These are phyloP conservation scores for Starmerella vaccinii DNA, from an alignment of 805 yeast genomes.

Conservation along the genomic window DNA sequence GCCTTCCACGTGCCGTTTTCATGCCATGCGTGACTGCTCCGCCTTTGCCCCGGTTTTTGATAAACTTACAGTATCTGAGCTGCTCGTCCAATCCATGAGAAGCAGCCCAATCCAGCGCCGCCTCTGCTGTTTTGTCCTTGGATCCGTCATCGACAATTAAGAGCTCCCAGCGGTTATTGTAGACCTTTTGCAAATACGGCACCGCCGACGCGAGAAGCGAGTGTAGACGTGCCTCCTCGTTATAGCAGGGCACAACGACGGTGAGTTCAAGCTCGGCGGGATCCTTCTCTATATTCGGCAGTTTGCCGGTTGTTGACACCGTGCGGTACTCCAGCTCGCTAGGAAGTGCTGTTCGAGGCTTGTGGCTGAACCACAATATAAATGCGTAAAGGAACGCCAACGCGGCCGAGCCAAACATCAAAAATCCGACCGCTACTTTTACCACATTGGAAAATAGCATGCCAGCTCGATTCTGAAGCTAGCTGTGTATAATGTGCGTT, in stretches of 20 bases:
- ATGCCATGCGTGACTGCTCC: slow-evolving; percentile 96
- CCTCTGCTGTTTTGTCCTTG: slow-evolving; percentile 63
- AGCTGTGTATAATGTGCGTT: background rate
- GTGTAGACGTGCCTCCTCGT: slow-evolving; percentile 65
- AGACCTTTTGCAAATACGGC: slow-evolving; percentile 38
- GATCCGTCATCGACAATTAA: slow-evolving; percentile 90
- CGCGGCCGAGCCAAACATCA: background rate
- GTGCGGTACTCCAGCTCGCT: slow-evolving; percentile 14
- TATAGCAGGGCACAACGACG: slow-evolving; percentile 87
- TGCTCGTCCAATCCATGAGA: slow-evolving; percentile 46
- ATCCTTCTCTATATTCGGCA: slow-evolving; percentile 18
- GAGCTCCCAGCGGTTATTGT: slow-evolving; percentile 51
- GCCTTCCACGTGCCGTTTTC: slow-evolving; percentile 59
- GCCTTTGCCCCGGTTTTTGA: slow-evolving; percentile 80
- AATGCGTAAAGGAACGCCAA: slow-evolving; percentile 4
- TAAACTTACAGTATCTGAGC: slow-evolving; percentile 60
- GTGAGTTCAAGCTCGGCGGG: slow-evolving; percentile 44
- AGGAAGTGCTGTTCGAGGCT: slow-evolving; percentile 13
- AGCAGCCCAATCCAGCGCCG: slow-evolving; percentile 51
- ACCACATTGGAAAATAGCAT: background rate
- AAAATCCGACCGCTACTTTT: background rate
- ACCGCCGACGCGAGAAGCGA: slow-evolving; percentile 35
- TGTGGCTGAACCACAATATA: slow-evolving; percentile 12
- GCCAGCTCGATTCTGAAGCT: background rate
- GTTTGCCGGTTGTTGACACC: slow-evolving; percentile 5